Base-by-base conservation (phyloP, 1,139 yeast genomes). In the Sugiyamaella novakii region DNA sequence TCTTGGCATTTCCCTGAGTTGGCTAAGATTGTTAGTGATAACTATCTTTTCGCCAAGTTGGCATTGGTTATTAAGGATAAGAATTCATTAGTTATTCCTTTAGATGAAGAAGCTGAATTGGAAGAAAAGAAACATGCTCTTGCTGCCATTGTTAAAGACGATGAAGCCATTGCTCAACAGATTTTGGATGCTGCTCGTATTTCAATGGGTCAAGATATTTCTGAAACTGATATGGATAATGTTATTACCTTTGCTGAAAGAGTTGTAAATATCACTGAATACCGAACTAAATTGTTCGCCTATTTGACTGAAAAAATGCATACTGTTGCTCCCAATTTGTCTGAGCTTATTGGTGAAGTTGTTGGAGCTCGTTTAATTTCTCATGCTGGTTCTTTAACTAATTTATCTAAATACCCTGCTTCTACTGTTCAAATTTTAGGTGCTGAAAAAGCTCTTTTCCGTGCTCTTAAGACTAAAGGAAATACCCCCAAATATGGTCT, bases 1-100 rank as follows among this genome's bases (percentile, higher is more conserved):
- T 98, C 98, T 60, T 92, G 98, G 98, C 98, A 92, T 72, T 92
- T 92, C 83, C 98, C 98, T 52, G 98, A 92, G 76, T 82, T 92
- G 77, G 96, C 97, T 62, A 89, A 88, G 75, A 80, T 92, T 70
- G 92, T 89, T 56, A 84, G 88, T 61, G 98, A 92, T 75, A 91
- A 91, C 77, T 86, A 87, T 73, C 77, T 80, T 59, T 92, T 81
- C 71, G 96, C 96, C 62, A 83, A 79, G 70, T 79, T 91, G 59
- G 88, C 89, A 55, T 75, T 89, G 58, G 78, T 78, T 73, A 87
- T 92, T 68, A 81, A 83, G 74, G 96, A 92, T 75, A 94, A 94
- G 78, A 76, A 89, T 52, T 79, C 88, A 50, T 77, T 92, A 64
- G 77, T 79, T 55, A 59, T 85, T 51, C 22, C 43, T 25, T 38